Evolutionary conservation across 2,329 filamentous ascomycete species (phyloP), one percentile per base, ranked within the genome.

Genomic region (Chaetomium sp.): DNA sequence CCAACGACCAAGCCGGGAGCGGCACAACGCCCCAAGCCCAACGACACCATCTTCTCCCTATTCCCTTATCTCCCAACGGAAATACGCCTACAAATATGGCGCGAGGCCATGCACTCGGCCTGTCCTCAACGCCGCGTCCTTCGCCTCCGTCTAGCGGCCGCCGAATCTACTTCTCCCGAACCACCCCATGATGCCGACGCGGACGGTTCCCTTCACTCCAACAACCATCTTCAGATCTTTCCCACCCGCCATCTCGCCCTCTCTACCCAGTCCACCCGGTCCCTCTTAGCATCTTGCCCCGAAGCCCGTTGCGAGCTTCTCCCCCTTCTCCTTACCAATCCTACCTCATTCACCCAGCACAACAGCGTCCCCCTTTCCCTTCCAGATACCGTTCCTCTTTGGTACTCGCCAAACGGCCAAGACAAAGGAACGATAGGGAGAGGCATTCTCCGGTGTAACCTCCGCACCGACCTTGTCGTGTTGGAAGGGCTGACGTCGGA

Each of bases 381-480:
- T 19, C 54, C 47, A 4, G 33, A 57, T 19, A 32, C 43, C n/a
- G 38, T 57, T 6, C 54, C 50, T 45, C 6, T 48, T 36, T 37
- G 9, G 12, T n/a, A 6, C 32, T 12, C 43, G 19, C 19, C 19
- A 27, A 27, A 27, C 19, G 37, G 37, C 8, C 37, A 12, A 37
- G 53, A n/a, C 27, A 42, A 34, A 37, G 45, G 3, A 42, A n/a
- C 40, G 11, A 42, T 6, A 12, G 40, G 11, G 6, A 42, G 50
- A 10, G 51, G 54, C 12, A 6, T 57, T 33, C 34, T 59, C 5
- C 52, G 54, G 7, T 54, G 52, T 51, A 27, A 55, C 51, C 45
- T 59, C 38, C 3, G 45, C 10, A 33, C 10, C 27, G 57, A 59
- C 42, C 8, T 59, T n/a, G 43, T 59, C 57, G 35, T 57, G 11